Percentiles rank a stretch among this genome's conserved stretches.
phyloP scores from a whole-genome alignment of 306 rosid genomes.

The Cyamopsis tetragonoloba region DNA sequence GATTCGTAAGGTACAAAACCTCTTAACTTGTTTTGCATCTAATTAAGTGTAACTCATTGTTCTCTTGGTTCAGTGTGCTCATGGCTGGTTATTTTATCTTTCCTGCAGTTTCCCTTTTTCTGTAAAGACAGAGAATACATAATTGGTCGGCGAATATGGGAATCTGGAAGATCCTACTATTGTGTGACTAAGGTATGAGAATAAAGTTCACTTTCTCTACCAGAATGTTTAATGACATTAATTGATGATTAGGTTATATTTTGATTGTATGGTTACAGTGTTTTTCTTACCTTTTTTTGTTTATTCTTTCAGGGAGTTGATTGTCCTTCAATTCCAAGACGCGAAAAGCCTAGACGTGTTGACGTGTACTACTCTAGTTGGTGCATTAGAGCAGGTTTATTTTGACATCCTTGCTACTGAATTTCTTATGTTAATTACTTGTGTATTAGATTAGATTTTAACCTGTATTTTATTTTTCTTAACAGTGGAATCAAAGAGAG shows the following conservation, averaged over 20 bases:
- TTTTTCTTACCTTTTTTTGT: neutral
- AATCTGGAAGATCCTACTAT: constrained; percentile 56
- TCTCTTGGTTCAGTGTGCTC: constrained; percentile 15
- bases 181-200: constrained; percentile 61
- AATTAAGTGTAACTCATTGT: neutral
- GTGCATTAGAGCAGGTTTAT: constrained; percentile 63
- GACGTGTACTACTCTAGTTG: constrained; percentile 65
- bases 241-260: neutral
- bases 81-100: constrained; percentile 25
- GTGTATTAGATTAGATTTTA: neutral
- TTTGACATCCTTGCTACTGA: neutral
- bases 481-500: constrained; percentile 72
- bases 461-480: neutral
- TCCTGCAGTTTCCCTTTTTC: constrained; percentile 64
- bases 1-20: constrained; percentile 46
- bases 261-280: neutral
- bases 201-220: neutral
- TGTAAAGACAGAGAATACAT: constrained; percentile 68
- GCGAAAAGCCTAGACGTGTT: constrained; percentile 52
- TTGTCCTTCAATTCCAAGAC: constrained; percentile 43
- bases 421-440: neutral
- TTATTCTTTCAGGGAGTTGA: constrained; percentile 43
- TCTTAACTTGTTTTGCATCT: neutral
- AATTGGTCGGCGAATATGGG: constrained; percentile 66
- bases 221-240: neutral